Percentiles rank a stretch among this genome's conserved stretches.
phyloP scores from a whole-genome alignment of 257 asterid genomes.

The Handroanthus guayacan region DNA sequence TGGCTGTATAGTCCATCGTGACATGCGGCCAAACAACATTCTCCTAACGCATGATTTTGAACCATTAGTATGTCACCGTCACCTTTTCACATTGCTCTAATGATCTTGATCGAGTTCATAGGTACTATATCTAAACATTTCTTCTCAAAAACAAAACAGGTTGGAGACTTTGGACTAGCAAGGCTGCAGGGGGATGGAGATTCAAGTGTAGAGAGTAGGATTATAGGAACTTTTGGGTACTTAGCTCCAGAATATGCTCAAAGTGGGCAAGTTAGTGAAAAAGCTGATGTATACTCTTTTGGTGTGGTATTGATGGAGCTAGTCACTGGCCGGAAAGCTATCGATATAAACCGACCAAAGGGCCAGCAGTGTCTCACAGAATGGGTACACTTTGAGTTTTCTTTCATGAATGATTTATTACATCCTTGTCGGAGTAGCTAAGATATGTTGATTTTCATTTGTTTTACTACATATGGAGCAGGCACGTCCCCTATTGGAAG shows the following conservation, averaged over 20 bases:
- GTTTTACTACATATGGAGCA: conserved; percentile 24
- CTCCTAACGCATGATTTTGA: conserved; percentile 97
- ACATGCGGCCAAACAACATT: conserved; percentile 89
- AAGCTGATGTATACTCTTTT: conserved; percentile 81
- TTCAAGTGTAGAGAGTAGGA: conserved; percentile 57
- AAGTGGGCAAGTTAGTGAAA: conserved; percentile 81
- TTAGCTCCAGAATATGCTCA: conserved; percentile 93
- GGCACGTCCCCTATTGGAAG: conserved; percentile 85
- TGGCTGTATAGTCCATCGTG: conserved; percentile 93
- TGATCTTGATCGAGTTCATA: background rate
- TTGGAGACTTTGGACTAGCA: conserved; percentile 92
- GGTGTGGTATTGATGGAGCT: conserved; percentile 84
- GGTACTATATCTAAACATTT: too few species aligned
- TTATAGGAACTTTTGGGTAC: conserved; percentile 95
- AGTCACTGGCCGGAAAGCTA: conserved; percentile 85
- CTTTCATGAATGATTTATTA: background rate
- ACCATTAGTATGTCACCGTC: conserved; percentile 65
- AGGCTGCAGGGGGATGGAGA: conserved; percentile 75
- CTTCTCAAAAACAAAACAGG: conserved; percentile 45
- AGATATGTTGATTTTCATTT: too few species aligned
- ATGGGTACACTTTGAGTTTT: conserved; percentile 63
- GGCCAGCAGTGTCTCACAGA: conserved; percentile 86
- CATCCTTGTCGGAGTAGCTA: too few species aligned
- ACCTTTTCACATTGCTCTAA: background rate
- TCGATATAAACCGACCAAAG: conserved; percentile 74